Base-by-base conservation (phyloP, 108 stramenopile genomes). In the Schizochytrium sp. region DNA sequence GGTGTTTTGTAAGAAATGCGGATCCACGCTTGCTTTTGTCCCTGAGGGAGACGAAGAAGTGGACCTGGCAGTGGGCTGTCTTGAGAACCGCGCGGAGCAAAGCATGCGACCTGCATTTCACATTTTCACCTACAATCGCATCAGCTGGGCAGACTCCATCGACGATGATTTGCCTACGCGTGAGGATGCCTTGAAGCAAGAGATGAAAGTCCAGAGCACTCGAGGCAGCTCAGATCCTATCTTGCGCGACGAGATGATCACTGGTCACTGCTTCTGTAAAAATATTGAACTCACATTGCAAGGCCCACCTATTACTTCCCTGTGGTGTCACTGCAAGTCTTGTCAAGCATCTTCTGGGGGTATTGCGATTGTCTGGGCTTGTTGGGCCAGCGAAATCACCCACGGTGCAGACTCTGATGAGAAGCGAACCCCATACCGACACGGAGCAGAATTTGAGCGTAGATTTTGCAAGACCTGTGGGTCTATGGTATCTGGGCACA, bases 111-210 rank as follows among this genome's bases (percentile, higher is more conserved):
- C 64, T 0, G 5, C 2, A 8, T 69, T 44, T 38, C 64, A 69
- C 64, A 69, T 69, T 15, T 69, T 69, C 15, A 69, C 64, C 42
- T 69, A 69, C 64, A 69, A 69, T 2, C 64, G 64, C 8, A 69
- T 69, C 28, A 44, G 42, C 42, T 69, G 64, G 64, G 64, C 64
- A 13, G 64, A 1, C 5, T 44, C 12, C 12, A 69, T 69, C 64
- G 64, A 69, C 2, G 3, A 12, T 0, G 64, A 69, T 8, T 38
- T 69, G 64, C 64, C 64, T 15, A 44, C 44, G 3, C 64, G 64
- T 7, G 64, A 69, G 28, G 64, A 69, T 44, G 2, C 64, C 42
- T 8, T 69, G 10, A 44, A 38, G 42, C 64, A 69, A 44, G 64
- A 69, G 28, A 69, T 44, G 2, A 44, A 69, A 15, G 5, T 69